Conservation (phyloP, 768 basidiomycete genomes). For the Auriscalpium microsporum region DNA sequence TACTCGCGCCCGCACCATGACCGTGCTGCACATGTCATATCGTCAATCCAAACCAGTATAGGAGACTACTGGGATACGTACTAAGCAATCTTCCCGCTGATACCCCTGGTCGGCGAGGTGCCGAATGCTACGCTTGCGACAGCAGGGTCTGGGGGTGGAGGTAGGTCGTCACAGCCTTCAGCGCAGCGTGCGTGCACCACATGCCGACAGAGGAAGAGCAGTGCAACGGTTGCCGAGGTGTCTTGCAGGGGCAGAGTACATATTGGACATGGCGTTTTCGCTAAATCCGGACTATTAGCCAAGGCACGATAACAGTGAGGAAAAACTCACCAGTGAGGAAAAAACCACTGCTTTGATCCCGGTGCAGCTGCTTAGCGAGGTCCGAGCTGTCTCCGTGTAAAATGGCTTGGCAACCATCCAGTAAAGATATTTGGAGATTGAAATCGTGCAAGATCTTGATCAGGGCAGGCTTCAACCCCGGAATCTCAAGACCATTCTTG, state of each 20-base stretch:
- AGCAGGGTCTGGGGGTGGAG: conserved; percentile 48
- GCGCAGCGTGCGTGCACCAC: conserved; percentile 77
- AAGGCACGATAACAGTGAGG: not conserved
- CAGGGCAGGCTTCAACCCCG: conserved; percentile 85
- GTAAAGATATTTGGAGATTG: conserved; percentile 84
- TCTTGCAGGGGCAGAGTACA: conserved; percentile 55
- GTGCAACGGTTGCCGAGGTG: conserved; percentile 46
- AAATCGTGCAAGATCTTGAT: conserved; percentile 98
- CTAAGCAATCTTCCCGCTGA: conserved; percentile 76
- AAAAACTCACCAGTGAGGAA: conserved; percentile 58
- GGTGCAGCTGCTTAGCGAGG: conserved; percentile 60
- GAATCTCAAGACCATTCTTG: conserved; percentile 93
- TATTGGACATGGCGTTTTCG: conserved; percentile 54
- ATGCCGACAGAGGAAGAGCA: conserved; percentile 85
- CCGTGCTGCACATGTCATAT: conserved; percentile 39
- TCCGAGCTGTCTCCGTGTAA: conserved; percentile 74
- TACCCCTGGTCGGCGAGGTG: conserved; percentile 30
- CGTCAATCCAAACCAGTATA: conserved; percentile 6
- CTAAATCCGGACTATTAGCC: conserved; percentile 27
- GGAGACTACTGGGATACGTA: conserved; percentile 21
- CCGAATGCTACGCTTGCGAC: conserved; percentile 37
- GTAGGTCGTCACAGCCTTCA: conserved; percentile 54
- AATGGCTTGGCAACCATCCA: conserved; percentile 89
- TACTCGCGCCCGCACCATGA: conserved; percentile 57
- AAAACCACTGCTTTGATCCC: conserved; percentile 73